Evolutionary conservation across 495 filamentous ascomycete genomes (phyloP), one percentile per base, ranked within the genome.

Genomic region (Tuber melanosporum): DNA sequence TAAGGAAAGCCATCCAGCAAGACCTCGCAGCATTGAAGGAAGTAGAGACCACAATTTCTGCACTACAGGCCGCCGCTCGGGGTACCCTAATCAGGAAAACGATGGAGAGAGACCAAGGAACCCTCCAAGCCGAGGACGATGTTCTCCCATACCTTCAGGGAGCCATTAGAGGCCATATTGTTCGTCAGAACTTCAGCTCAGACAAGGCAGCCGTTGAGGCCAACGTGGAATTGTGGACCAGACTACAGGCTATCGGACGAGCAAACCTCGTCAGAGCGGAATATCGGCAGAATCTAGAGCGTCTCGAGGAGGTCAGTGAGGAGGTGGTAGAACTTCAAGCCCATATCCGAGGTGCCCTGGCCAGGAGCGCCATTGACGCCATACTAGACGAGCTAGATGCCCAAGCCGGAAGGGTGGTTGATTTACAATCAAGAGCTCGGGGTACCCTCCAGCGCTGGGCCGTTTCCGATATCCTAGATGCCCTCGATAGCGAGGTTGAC

Each of bases 401-500:
- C 39, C 84, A 87, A 14, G 83, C 84, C 4, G 86, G 88, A 10
- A 84, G 85, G 39, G 85, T 89, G 43, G 82, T 86, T 70, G 75
- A 81, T 22, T 75, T 90, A 32, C 89, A 90, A 83, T 84, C 87
- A 7, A 78, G 73, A 9, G 78, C 83, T 32, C 80, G 87, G 71
- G 87, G 86, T 72, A 73, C 84, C 74, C 82, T 85, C 52, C 74
- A 83, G 26, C 84, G 85, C 74, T 84, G 83, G 32, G 82, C 75
- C 22, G 71, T 88, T 71, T 77, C 84, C 8, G 83, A 85, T 72
- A 86, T 89, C 78, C 84, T 87, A 41, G 87, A 91, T 70, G 86
- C 87, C 20, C 86, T 99, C 32, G 85, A 89, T 73, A 84, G 85
- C 32, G 85, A 95, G 76, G 87, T 87, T 15, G 76, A 85, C 4